phyloP scores from a whole-genome alignment of 208 protist genomes.

The Trypanosoma congolense region DNA sequence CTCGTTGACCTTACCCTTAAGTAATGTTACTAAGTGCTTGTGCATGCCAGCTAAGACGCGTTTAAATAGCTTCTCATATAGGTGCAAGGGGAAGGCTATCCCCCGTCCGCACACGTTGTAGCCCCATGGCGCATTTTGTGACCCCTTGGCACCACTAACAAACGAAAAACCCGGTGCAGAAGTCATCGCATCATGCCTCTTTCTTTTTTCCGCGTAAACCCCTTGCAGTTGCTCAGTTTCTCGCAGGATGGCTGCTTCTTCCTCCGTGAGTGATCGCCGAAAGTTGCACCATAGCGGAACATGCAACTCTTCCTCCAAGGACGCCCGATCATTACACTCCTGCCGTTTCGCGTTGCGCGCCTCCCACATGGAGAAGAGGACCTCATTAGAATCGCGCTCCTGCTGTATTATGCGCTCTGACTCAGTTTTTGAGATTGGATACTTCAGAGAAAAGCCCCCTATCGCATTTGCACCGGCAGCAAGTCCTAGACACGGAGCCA shows the following conservation, averaged over 20 bases:
- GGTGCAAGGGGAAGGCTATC: conserved; percentile 18
- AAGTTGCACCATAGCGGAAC: conserved; percentile 33
- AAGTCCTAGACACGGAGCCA: conserved; percentile 19
- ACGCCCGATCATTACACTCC: conserved; percentile 17
- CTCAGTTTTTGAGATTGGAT: conserved; percentile 7
- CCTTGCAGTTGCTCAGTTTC: conserved; percentile 19
- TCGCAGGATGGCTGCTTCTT: conserved; percentile 45
- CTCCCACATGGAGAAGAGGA: conserved; percentile 60
- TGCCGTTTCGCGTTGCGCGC: conserved; percentile 36
- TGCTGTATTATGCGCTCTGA: conserved; percentile 5
- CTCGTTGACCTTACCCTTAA: conserved; percentile 7
- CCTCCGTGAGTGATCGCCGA: conserved; percentile 39
- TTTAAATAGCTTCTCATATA: conserved; percentile 22
- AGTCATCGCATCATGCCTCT: not conserved
- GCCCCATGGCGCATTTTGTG: not conserved
- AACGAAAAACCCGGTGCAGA: not conserved
- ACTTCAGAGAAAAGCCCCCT: conserved; percentile 5
- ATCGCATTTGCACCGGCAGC: conserved; percentile 23
- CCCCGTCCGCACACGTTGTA: conserved; percentile 11
- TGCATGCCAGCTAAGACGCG: conserved; percentile 15
- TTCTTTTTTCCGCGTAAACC: not conserved
- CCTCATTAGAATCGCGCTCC: conserved; percentile 14
- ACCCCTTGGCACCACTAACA: not conserved
- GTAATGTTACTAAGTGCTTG: conserved; percentile 14
- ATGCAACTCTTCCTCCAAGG: conserved; percentile 30